Evolutionary conservation across 73 alveolate species (phyloP), one percentile per base, ranked within the genome.

Genomic region (Symbiodinium pilosum): DNA sequence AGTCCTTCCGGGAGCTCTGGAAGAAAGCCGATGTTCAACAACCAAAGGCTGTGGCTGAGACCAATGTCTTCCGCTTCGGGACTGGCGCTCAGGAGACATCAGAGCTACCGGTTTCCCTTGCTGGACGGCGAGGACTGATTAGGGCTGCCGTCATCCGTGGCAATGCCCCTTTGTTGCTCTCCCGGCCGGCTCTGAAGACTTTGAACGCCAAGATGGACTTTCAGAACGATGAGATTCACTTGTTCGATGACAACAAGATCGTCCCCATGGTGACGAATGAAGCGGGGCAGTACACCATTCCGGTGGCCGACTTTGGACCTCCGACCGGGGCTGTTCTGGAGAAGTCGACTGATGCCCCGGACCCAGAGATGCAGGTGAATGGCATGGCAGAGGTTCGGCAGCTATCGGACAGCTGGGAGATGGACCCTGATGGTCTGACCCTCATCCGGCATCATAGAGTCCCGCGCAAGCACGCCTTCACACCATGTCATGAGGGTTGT

Each of bases 131-230:
- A 21, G 92, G 92, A 1, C 34, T 14, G 2, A 36, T 83, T 34
- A 41, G 43, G 12, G 92, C 92, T 11, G 68, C 92, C 0, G 44
- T 84, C 34, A 56, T 84, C 43, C n/a, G 21, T 7, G 89, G 89
- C 4, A 8, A 39, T 2, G 89, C 89, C 3, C 89, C 89, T 3
- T 38, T 21, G 2, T 42, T 84, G 28, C 73, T 84, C 1, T 84
- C 92, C 4, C 43, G 92, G 1, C 92, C 92, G 18, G 92, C 92
- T 1, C 1, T 84, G 43, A 84, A 84, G 92, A 84, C 40, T 1
- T 26, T 84, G n/a, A 41, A 24, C 4, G 92, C 92, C 0, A 30
- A 84, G 71, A 24, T 84, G 32, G 69, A 84, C 51, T 84, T 84
- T n/a, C 42, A 24, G 0, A 3, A 1, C 21, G 92, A 84, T 41